Percentiles rank a stretch among this genome's conserved stretches.
Evolutionary conservation across 495 filamentous ascomycete species (phyloP).

Genomic region (Trichoderma parareesei): DNA sequence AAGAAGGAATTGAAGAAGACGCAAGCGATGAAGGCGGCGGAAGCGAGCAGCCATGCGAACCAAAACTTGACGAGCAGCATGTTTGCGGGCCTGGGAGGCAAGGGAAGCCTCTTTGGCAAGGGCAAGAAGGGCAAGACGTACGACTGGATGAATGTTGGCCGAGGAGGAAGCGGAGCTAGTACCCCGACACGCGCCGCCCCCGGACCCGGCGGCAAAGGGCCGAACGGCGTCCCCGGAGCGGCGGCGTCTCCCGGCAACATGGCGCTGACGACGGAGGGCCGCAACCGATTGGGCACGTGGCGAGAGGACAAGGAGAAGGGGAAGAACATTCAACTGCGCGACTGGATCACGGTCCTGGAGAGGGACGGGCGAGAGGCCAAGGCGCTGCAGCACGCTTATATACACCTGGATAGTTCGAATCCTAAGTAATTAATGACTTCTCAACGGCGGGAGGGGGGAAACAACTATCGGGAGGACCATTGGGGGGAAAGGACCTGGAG

Average conservation of each 20-base stretch:
- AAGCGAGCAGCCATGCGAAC: constrained; percentile 44
- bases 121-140: constrained; percentile 51
- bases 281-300: constrained; percentile 48
- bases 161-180: constrained; percentile 34
- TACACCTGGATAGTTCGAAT: constrained; percentile 38
- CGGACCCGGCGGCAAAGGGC: constrained; percentile 21
- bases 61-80: constrained; percentile 48
- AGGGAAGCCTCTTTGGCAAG: constrained; percentile 32
- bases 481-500: neutral
- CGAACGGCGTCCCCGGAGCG: constrained; percentile 21
- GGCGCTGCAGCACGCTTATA: constrained; percentile 47
- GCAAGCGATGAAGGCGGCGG: constrained; percentile 40
- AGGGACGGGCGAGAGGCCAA: constrained; percentile 47
- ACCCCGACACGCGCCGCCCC: constrained; percentile 32
- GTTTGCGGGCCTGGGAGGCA: constrained; percentile 39
- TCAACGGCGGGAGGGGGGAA: neutral
- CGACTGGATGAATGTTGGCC: constrained; percentile 48
- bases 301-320: constrained; percentile 55
- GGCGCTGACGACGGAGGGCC: constrained; percentile 28
- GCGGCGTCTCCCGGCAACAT: constrained; percentile 21
- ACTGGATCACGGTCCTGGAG: constrained; percentile 59
- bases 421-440: constrained; percentile 10
- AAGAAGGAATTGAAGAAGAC: constrained; percentile 56
- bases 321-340: constrained; percentile 58
- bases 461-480: neutral